These are phyloP conservation scores for Xylariaceae sp. DNA, from an alignment of 2,329 filamentous ascomycete species.

Conservation along the genomic window DNA sequence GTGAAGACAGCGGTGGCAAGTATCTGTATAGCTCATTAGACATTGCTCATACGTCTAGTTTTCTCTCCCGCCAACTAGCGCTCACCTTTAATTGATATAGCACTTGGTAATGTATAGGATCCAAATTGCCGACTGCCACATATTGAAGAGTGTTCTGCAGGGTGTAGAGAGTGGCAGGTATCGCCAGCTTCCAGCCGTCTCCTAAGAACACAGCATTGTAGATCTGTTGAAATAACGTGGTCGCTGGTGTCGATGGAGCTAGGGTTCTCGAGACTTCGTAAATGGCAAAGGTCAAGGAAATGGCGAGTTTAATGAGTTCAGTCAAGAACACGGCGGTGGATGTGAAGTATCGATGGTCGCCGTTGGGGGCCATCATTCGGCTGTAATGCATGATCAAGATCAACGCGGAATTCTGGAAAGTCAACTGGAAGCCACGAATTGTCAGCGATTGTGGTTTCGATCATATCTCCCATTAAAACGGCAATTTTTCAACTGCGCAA, in stretches of 20 bases:
- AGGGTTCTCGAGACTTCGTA: slow-evolving; percentile 80
- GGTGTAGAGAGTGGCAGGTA: slow-evolving; percentile 86
- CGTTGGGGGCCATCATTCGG: slow-evolving; percentile 80
- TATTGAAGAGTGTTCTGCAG: slow-evolving; percentile 94
- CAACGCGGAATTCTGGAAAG: slow-evolving; percentile 75
- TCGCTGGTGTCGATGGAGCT: slow-evolving; percentile 75
- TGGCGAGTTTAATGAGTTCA: slow-evolving; percentile 84
- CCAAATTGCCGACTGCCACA: slow-evolving; percentile 83
- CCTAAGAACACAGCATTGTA: slow-evolving; percentile 79
- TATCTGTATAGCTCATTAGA: slow-evolving; percentile 49
- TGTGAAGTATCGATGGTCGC: slow-evolving; percentile 85
- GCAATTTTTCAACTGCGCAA: neutral
- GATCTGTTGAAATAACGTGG: slow-evolving; percentile 76
- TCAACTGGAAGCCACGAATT: slow-evolving; percentile 55
- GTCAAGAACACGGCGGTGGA: slow-evolving; percentile 93
- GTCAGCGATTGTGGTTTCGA: slow-evolving; percentile 7
- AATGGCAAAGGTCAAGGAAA: slow-evolving; percentile 82
- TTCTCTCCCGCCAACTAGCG: neutral
- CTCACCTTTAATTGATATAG: slow-evolving; percentile 85
- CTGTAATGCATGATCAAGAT: slow-evolving; percentile 92
- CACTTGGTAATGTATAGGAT: slow-evolving; percentile 90
- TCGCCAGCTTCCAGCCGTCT: slow-evolving; percentile 91
- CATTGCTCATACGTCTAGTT: neutral
- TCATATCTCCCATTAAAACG: neutral
- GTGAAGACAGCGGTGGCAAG: slow-evolving; percentile 87